These are phyloP conservation scores for Russula foetens DNA, from an alignment of 768 basidiomycete species.

Conservation along the genomic window DNA sequence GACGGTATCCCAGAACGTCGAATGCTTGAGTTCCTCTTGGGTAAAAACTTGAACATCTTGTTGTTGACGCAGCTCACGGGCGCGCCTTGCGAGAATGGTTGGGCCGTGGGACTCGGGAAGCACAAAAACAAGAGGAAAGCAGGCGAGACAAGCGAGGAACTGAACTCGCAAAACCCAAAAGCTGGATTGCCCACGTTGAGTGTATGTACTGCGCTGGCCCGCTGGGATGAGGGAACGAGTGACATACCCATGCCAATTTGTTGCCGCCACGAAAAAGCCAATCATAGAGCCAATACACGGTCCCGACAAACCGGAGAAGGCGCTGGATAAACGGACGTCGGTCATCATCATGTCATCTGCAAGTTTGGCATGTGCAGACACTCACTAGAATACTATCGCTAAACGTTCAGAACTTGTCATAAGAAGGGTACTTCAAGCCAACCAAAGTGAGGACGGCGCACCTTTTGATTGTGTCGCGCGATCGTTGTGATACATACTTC, in stretches of 20 bases:
- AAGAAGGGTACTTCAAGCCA: not conserved
- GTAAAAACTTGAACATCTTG: slow-evolving; percentile 15
- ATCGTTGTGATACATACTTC: slow-evolving; percentile 18
- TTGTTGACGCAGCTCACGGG: slow-evolving; percentile 12
- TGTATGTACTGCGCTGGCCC: no score
- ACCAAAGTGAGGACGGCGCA: not conserved
- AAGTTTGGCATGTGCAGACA: not conserved
- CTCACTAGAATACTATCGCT: slow-evolving; percentile 15
- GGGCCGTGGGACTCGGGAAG: slow-evolving; percentile 23
- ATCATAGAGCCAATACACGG: slow-evolving; percentile 21
- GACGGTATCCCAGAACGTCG: slow-evolving; percentile 13
- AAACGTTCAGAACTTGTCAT: not conserved
- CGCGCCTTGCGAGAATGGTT: slow-evolving; percentile 18
- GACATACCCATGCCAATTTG: slow-evolving; percentile 8
- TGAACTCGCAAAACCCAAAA: slow-evolving; percentile 23
- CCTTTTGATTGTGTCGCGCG: slow-evolving; percentile 5
- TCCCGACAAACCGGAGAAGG: slow-evolving; percentile 18
- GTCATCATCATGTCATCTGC: not conserved
- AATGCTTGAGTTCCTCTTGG: slow-evolving; percentile 18
- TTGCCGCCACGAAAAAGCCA: slow-evolving; percentile 22
- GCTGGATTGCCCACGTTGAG: not conserved
- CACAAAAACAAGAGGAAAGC: slow-evolving; percentile 18
- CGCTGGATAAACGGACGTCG: not conserved
- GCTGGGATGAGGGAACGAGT: no score
- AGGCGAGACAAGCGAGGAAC: slow-evolving; percentile 14